Percentiles rank a stretch among this genome's conserved stretches.
Evolutionary conservation across 2,329 filamentous ascomycete species (phyloP).

Genomic region (Decorospora gaudefroyi): DNA sequence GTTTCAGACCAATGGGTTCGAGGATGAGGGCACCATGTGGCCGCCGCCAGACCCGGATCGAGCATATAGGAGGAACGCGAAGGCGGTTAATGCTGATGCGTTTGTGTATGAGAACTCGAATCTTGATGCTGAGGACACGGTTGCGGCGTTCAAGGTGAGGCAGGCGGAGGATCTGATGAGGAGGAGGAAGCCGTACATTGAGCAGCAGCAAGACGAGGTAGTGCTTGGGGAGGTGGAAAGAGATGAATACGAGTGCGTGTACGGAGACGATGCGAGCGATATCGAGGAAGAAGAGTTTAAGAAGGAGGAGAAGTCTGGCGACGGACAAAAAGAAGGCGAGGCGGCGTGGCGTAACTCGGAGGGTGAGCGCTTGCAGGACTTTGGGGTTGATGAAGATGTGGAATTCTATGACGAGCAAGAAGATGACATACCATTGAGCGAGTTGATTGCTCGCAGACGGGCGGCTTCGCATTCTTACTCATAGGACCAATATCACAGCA

Average conservation of each 20-base stretch:
- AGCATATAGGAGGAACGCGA: conserved; percentile 21
- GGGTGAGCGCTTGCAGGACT: conserved; percentile 74
- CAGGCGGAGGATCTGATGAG: conserved; percentile 57
- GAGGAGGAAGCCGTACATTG: conserved; percentile 50
- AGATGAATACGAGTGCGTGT: conserved; percentile 27
- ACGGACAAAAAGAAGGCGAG: conserved; percentile 52
- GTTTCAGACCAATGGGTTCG: conserved; percentile 78
- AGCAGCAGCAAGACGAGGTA: conserved; percentile 43
- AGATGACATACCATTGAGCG: conserved; percentile 71
- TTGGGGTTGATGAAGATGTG: conserved; percentile 76
- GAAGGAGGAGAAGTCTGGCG: conserved; percentile 19
- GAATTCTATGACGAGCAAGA: conserved; percentile 68
- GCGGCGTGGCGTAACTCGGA: conserved; percentile 74
- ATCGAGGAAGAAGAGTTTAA: conserved; percentile 22
- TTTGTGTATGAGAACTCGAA: conserved; percentile 49
- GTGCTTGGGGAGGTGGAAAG: conserved; percentile 8
- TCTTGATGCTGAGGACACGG: conserved; percentile 49
- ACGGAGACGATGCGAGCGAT: conserved; percentile 29
- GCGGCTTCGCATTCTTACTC: conserved; percentile 9
- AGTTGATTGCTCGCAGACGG: conserved; percentile 57
- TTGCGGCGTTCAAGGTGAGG: conserved; percentile 59
- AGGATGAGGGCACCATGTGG: conserved; percentile 54
- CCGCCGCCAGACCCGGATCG: conserved; percentile 58
- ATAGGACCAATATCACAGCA: neutral
- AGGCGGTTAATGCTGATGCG: conserved; percentile 27